These are phyloP conservation scores for Magnusiomyces sp. DNA, from an alignment of 1,139 yeast species.

Conservation along the genomic window DNA sequence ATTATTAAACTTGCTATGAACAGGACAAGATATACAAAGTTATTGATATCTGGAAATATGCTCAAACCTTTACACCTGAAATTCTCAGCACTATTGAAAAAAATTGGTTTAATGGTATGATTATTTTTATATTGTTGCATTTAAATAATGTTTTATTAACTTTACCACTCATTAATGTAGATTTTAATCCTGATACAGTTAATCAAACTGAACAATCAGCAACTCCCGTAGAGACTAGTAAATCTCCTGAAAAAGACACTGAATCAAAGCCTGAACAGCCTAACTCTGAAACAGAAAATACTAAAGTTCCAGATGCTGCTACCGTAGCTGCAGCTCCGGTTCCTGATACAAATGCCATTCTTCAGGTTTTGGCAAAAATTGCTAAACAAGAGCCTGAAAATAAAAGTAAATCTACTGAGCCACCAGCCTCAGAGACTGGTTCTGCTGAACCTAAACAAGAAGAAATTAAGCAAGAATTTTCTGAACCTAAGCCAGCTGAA, in stretches of 20 bases:
- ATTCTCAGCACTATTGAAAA: conserved; percentile 48
- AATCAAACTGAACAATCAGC: neutral
- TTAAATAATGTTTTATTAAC: no score
- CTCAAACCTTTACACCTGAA: conserved; percentile 61
- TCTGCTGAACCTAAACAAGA: conserved; percentile 21
- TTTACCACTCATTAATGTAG: no score
- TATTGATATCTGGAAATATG: conserved; percentile 87
- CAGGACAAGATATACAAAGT: conserved; percentile 70
- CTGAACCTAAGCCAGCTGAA: conserved; percentile 18
- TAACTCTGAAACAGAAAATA: conserved; percentile 12
- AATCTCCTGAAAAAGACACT: conserved; percentile 13
- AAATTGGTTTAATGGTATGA: conserved; percentile 40
- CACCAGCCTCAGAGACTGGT: conserved; percentile 6
- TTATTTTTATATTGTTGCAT: no score
- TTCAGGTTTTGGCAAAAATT: conserved; percentile 33
- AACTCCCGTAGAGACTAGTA: conserved; percentile 38
- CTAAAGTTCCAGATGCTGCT: conserved; percentile 2
- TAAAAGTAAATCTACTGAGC: conserved; percentile 1
- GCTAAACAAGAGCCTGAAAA: conserved; percentile 29
- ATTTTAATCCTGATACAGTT: no score
- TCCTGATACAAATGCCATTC: conserved; percentile 33
- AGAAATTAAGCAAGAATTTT: conserved; percentile 2
- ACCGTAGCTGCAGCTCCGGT: conserved; percentile 16
- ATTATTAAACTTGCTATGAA: conserved; percentile 17
- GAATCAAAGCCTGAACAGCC: conserved; percentile 7